Percentiles rank a stretch among this genome's conserved stretches.
These are phyloP conservation scores for Verticillium isaacii DNA, from an alignment of 2,329 filamentous ascomycete species.

Conservation along the genomic window DNA sequence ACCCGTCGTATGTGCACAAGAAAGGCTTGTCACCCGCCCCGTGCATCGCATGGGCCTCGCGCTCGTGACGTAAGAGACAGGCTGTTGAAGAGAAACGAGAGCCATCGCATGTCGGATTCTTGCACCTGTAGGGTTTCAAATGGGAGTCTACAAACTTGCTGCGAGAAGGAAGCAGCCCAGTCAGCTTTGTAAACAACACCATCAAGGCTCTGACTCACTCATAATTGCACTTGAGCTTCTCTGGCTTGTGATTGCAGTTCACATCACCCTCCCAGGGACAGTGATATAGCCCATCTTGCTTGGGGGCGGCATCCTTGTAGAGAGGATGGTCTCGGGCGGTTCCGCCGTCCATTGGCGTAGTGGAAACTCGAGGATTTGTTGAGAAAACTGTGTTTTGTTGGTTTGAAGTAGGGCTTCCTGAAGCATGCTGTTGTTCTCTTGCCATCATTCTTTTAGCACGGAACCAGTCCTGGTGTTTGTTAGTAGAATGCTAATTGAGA, in stretches of 20 bases:
- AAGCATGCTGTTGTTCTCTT: too few relatives aligned
- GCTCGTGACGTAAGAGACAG: slow-evolving; percentile 89
- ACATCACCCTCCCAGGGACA: slow-evolving; percentile 76
- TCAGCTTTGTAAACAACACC: slow-evolving; percentile 2
- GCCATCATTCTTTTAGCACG: too few relatives aligned
- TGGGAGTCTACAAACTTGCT: slow-evolving; percentile 98
- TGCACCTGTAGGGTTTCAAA: slow-evolving; percentile 94
- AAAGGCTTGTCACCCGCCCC: slow-evolving; percentile 91
- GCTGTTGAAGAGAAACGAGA: slow-evolving; percentile 95
- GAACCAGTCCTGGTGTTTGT: too few relatives aligned
- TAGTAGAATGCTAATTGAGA: too few relatives aligned
- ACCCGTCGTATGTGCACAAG: slow-evolving; percentile 81
- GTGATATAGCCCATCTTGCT: slow-evolving; percentile 79
- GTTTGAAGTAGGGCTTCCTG: too few relatives aligned
- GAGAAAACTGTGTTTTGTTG: too few relatives aligned
- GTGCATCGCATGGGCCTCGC: slow-evolving; percentile 93
- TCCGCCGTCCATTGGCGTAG: slow-evolving; percentile 29
- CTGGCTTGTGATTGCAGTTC: slow-evolving; percentile 81
- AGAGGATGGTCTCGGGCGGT: slow-evolving; percentile 61
- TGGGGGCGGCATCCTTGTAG: slow-evolving; percentile 62
- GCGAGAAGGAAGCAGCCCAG: slow-evolving; percentile 14
- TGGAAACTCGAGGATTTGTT: too few relatives aligned
- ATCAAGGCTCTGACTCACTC: slow-evolving; percentile 59
- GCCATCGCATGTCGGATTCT: slow-evolving; percentile 75
- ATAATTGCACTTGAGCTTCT: slow-evolving; percentile 98